Conservation (phyloP, 768 basidiomycete species). For the Xerocomus brunneocitrinus region DNA sequence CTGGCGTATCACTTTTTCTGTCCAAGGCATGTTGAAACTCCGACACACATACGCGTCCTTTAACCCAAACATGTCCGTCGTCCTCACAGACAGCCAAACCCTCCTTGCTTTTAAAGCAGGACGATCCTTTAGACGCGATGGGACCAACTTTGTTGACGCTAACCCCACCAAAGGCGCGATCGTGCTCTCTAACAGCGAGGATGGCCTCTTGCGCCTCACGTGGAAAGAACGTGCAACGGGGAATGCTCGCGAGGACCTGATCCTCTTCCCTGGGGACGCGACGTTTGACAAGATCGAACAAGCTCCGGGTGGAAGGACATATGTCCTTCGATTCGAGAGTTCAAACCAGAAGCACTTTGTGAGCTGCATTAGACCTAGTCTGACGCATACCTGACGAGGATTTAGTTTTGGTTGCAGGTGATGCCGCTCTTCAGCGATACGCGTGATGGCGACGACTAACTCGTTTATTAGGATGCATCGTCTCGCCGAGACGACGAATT, state of each 20-base stretch:
- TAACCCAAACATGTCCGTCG: slow-evolving; percentile 14
- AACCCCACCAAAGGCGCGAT: slow-evolving; percentile 70
- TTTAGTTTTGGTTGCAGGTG: slow-evolving; percentile 88
- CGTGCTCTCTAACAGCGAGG: slow-evolving; percentile 62
- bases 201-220: slow-evolving; percentile 71
- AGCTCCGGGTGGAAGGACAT: slow-evolving; percentile 62
- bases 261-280: slow-evolving; percentile 85
- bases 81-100: slow-evolving; percentile 27
- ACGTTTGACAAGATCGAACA: slow-evolving; percentile 71
- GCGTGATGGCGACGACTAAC: neutral
- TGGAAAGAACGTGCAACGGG: slow-evolving; percentile 73
- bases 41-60: slow-evolving; percentile 17
- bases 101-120: slow-evolving; percentile 63
- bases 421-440: neutral
- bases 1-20: too few relatives aligned
- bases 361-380: slow-evolving; percentile 25
- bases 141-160: slow-evolving; percentile 65
- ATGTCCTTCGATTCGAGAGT: slow-evolving; percentile 88
- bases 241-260: slow-evolving; percentile 70
- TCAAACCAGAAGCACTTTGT: slow-evolving; percentile 90
- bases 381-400: neutral
- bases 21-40: slow-evolving; percentile 22
- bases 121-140: slow-evolving; percentile 64
- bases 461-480: slow-evolving; percentile 54
- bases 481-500: slow-evolving; percentile 68